These are phyloP conservation scores for Gossypium herbaceum DNA, from an alignment of 345 rosid species.

Conservation along the genomic window DNA sequence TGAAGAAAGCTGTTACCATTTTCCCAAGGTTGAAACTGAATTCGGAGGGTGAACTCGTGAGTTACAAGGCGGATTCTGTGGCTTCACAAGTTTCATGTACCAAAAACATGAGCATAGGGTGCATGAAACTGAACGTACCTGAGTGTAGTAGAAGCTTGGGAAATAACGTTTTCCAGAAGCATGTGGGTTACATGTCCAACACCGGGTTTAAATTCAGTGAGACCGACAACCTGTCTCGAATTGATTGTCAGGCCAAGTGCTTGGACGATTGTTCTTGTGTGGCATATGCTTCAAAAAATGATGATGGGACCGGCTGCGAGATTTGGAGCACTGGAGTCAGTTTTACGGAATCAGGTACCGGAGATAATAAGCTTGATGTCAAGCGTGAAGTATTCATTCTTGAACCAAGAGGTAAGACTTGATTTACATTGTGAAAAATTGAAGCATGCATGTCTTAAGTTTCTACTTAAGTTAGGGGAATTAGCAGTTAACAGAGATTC, in stretches of 20 bases:
- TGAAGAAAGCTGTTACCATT: neutral
- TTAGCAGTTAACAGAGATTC: too few relatives aligned
- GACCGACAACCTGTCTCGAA: constrained; percentile 14
- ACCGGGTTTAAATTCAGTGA: constrained; percentile 19
- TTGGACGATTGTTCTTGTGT: constrained; percentile 32
- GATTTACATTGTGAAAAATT: neutral
- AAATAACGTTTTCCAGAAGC: neutral
- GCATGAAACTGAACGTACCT: constrained; percentile 6
- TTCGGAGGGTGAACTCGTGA: constrained; percentile 4
- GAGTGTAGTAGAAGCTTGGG: neutral
- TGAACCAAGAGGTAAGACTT: neutral
- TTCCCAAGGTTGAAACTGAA: constrained; percentile 12
- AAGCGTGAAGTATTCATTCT: neutral
- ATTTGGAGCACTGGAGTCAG: constrained; percentile 25
- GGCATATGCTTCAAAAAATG: constrained; percentile 37
- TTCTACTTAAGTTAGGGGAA: too few relatives aligned
- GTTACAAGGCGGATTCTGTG: constrained; percentile 4
- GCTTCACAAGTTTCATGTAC: neutral
- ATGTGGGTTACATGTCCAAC: neutral
- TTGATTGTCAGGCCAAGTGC: constrained; percentile 30
- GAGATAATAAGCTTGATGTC: neutral
- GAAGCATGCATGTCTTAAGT: too few relatives aligned
- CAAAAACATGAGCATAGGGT: neutral
- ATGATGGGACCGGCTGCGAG: constrained; percentile 34
- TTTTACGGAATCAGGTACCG: neutral